Evolutionary conservation across 2,329 filamentous ascomycete genomes (phyloP), one percentile per base, ranked within the genome.

Genomic region (Aquanectria penicillioides): DNA sequence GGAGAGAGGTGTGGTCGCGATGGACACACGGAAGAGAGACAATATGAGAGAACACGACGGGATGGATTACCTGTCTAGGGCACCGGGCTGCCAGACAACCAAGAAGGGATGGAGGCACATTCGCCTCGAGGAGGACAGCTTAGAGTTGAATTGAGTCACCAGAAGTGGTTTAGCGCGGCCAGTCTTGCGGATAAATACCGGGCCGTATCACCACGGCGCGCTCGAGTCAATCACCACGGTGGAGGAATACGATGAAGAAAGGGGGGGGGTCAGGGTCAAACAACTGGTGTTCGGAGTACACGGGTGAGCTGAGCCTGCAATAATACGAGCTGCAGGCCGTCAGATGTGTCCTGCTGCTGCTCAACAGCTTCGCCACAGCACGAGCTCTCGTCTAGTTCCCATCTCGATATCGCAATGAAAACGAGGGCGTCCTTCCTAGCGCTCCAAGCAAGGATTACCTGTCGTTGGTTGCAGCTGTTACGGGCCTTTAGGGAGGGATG

Each of bases 31-130:
- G 50, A 57, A 59, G 64, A 62, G 66, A 63, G 59, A 60, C 54
- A 61, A 59, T 66, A 58, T 58, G 29, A 62, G n/a, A 59, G 57
- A 64, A 65, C 66, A 69, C 64, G 64, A 67, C 36, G 67, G 55
- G 59, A 62, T 61, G 62, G 58, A 64, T 62, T 63, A 31, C 29
- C 23, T 48, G 57, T 61, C 59, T 57, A 53, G 53, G 66, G 49
- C 60, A 50, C 57, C 61, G 43, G 64, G 59, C 53, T 52, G 57
- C 62, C 37, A 63, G 47, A 53, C 43, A 50, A 54, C 56, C 55
- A 60, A 61, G 56, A 62, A 64, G 67, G 67, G 67, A 64, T 69
- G 63, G 62, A 59, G 37, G 43, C 44, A 23, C 37, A 28, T 20
- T 44, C 59, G 49, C 43, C 51, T 52, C 43, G 25, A 51, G 53